These are phyloP conservation scores for Lachnellula arida DNA, from an alignment of 2,329 filamentous ascomycete genomes.

Conservation along the genomic window DNA sequence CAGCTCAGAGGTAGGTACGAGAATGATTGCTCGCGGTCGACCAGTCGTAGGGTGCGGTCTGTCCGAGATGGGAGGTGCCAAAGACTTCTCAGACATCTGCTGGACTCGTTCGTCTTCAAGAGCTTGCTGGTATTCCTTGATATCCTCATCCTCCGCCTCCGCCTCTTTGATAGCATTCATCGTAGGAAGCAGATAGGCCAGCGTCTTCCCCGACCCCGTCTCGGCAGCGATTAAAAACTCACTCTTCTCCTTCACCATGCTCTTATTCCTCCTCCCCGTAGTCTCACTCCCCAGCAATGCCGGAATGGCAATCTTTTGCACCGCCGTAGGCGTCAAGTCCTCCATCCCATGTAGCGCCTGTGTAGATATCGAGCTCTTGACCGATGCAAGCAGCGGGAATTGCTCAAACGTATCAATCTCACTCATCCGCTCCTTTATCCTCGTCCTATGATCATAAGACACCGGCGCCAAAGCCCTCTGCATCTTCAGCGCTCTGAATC, in stretches of 20 bases:
- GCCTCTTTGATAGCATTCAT: constrained; percentile 80
- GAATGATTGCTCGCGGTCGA: constrained; percentile 75
- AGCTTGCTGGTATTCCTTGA: constrained; percentile 55
- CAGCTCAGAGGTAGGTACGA: constrained; percentile 89
- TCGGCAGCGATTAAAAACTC: constrained; percentile 86
- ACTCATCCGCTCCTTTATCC: constrained; percentile 51
- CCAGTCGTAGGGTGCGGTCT: constrained; percentile 70
- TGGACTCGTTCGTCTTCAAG: constrained; percentile 50
- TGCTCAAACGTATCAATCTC: constrained; percentile 75
- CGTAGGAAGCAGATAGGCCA: constrained; percentile 83
- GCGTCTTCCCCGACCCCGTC: constrained; percentile 93
- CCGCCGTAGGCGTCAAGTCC: constrained; percentile 77
- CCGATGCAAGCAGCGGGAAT: constrained; percentile 66
- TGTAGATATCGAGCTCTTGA: constrained; percentile 65
- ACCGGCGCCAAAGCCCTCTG: constrained; percentile 73
- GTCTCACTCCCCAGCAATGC: constrained; percentile 59
- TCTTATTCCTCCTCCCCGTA: constrained; percentile 34
- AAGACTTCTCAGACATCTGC: constrained; percentile 57
- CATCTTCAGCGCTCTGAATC: constrained; percentile 83
- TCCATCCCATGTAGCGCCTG: constrained; percentile 72
- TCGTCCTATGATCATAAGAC: constrained; percentile 62
- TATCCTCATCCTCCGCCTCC: constrained; percentile 56
- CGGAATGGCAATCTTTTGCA: constrained; percentile 86
- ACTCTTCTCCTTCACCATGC: constrained; percentile 32
- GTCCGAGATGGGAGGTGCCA: constrained; percentile 51